phyloP scores from a whole-genome alignment of 2,329 filamentous ascomycete species.

The Arachnopeziza araneosa region DNA sequence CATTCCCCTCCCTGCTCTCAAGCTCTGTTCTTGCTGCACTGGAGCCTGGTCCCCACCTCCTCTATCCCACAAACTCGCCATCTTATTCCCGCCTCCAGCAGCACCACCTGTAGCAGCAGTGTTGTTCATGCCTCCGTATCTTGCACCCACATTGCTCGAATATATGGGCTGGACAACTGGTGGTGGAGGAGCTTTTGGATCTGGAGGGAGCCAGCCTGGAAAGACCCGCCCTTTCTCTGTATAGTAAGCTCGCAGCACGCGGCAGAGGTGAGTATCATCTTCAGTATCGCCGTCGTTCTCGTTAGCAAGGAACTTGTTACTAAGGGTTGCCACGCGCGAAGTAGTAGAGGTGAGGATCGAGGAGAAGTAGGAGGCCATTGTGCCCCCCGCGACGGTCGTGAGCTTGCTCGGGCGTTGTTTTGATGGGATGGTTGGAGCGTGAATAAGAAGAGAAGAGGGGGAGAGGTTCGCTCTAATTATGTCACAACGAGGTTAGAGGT shows the following conservation, averaged over 20 bases:
- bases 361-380: conserved; percentile 77
- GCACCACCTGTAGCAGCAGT: conserved; percentile 33
- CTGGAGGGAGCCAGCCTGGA: conserved; percentile 82
- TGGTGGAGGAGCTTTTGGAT: conserved; percentile 64
- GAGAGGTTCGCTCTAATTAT: background rate
- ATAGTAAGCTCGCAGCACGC: conserved; percentile 90
- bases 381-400: conserved; percentile 19
- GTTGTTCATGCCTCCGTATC: conserved; percentile 44
- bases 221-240: conserved; percentile 76
- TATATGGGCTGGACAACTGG: conserved; percentile 43
- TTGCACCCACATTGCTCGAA: conserved; percentile 45
- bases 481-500: background rate
- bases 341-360: conserved; percentile 62
- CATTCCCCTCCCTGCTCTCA: conserved; percentile 32
- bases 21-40: conserved; percentile 36
- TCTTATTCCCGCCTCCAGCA: conserved; percentile 20
- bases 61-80: conserved; percentile 55
- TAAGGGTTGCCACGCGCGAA: conserved; percentile 55
- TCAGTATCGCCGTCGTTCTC: conserved; percentile 68
- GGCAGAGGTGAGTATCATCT: conserved; percentile 92
- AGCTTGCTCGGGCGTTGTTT: background rate
- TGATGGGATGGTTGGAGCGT: background rate
- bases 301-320: conserved; percentile 63
- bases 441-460: background rate
- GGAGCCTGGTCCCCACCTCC: conserved; percentile 8